Evolutionary conservation across 805 yeast species (phyloP).

Genomic region (Candida incommunis): DNA sequence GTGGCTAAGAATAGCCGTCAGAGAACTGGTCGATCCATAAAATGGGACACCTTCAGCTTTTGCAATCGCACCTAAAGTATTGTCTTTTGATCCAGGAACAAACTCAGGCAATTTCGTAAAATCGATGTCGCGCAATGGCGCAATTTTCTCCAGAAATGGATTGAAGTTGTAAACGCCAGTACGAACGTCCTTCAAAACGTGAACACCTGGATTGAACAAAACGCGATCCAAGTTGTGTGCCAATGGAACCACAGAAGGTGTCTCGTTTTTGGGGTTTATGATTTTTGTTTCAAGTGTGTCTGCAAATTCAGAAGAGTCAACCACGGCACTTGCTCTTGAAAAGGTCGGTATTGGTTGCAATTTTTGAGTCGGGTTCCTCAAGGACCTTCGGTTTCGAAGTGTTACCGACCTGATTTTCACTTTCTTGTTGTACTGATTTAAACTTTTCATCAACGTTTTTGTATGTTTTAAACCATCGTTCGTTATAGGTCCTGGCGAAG

Average conservation of each 20-base stretch:
- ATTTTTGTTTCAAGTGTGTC: background rate
- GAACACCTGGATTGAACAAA: constrained; percentile 69
- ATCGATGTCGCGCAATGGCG: constrained; percentile 52
- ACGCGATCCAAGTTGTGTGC: constrained; percentile 58
- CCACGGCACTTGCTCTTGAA: too few relatives aligned
- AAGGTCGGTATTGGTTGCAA: too few relatives aligned
- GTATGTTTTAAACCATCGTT: too few relatives aligned
- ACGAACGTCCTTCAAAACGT: constrained; percentile 64
- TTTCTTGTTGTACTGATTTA: too few relatives aligned
- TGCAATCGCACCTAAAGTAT: constrained; percentile 35
- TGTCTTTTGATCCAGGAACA: constrained; percentile 57
- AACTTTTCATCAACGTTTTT: too few relatives aligned
- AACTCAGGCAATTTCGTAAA: constrained; percentile 42
- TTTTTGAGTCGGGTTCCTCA: too few relatives aligned
- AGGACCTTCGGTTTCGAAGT: too few relatives aligned
- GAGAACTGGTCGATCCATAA: constrained; percentile 75
- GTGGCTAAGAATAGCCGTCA: constrained; percentile 65
- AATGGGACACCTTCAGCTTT: constrained; percentile 24
- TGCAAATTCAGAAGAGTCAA: too few relatives aligned
- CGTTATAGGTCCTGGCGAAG: too few relatives aligned
- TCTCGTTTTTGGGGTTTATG: background rate
- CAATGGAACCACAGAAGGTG: constrained; percentile 36
- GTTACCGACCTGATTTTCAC: too few relatives aligned
- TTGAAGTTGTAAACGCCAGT: constrained; percentile 59
- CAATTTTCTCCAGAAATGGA: constrained; percentile 42